Base-by-base conservation (phyloP, 352 stramenopile species). In the Pythium volutum region DNA sequence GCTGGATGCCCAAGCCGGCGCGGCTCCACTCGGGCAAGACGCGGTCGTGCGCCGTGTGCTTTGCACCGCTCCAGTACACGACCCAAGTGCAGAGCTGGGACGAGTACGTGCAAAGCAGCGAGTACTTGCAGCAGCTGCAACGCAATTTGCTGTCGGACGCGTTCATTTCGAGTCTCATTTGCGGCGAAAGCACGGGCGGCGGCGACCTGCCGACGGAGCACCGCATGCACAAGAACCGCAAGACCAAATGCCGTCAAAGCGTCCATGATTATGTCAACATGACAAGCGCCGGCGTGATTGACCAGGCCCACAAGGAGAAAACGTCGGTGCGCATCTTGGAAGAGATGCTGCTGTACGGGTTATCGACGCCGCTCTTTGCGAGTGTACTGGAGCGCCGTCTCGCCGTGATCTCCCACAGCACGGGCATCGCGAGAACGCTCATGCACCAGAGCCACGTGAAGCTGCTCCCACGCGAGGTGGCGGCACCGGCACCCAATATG, bases 141-240 rank as follows among this genome's bases (percentile, higher is more conserved):
- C 62, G 73, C 22, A 94, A 92, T 41, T 56, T 94, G 38, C 67
- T 90, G 20, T 76, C 89, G 23, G 87, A 95, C 56, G 67, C 73
- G 4, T 95, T 94, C 54, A 80, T 95, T 31, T 88, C 79, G 15
- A 79, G 75, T 1, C 57, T 95, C 11, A 87, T 95, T 25, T 95
- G 87, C 36, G 84, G 84, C 0, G 82, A 93, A 34, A 88, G 70
- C 59, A 70, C 74, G 11, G 56, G 60, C n/a, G 75, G 71, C 0
- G 83, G 83, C 10, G 87, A 95, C 54, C 46, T 95, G 22, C 87
- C 87, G 1, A 95, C 83, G 1, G 87, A 95, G 59, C 79, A 94
- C 42, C 73, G 87, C 20, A 94, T 95, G 84, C 82, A 93, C 64
- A 90, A 88, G 55, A 92, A 92, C 56, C 75, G 84, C 26, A 91